phyloP scores from a whole-genome alignment of 1,284 basidiomycete species.

The Tilletia setariae region DNA sequence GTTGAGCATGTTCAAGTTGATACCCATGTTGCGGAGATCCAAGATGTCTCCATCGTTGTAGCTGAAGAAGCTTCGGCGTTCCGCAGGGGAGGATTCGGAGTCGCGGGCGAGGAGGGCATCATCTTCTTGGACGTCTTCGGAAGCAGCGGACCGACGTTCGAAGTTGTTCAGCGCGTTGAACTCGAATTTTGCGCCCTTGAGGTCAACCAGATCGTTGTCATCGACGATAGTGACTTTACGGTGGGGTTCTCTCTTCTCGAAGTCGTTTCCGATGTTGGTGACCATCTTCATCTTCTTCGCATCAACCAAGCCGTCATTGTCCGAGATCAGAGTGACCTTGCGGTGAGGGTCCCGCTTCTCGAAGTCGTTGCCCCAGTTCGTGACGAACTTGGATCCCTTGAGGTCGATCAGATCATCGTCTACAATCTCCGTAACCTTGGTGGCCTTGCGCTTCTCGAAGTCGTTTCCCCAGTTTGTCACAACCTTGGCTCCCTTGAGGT shows the following conservation, averaged over 20 bases:
- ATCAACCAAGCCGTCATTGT: constrained; percentile 4
- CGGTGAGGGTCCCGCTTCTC: neutral
- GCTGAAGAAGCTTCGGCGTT: constrained; percentile 11
- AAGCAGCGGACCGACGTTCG: neutral
- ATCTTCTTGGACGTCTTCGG: neutral
- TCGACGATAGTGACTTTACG: neutral
- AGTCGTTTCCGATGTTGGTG: neutral
- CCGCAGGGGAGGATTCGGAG: neutral
- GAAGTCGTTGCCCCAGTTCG: neutral
- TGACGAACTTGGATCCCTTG: neutral
- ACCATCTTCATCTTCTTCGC: neutral
- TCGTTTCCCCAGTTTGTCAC: neutral
- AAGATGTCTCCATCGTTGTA: constrained; percentile 2
- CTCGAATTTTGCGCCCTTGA: neutral
- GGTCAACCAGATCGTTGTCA: constrained; percentile 5
- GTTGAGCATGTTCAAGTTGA: constrained; percentile 1
- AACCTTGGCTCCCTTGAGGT: constrained; percentile 5
- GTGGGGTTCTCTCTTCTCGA: neutral
- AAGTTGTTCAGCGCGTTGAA: constrained; percentile 1
- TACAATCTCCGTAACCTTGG: neutral
- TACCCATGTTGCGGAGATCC: neutral
- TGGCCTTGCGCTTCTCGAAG: neutral
- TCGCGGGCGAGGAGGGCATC: neutral
- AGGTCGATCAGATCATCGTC: constrained; percentile 12
- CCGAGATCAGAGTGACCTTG: constrained; percentile 8